phyloP scores from a whole-genome alignment of 1,284 basidiomycete genomes.

The Neolentinus lepideus region DNA sequence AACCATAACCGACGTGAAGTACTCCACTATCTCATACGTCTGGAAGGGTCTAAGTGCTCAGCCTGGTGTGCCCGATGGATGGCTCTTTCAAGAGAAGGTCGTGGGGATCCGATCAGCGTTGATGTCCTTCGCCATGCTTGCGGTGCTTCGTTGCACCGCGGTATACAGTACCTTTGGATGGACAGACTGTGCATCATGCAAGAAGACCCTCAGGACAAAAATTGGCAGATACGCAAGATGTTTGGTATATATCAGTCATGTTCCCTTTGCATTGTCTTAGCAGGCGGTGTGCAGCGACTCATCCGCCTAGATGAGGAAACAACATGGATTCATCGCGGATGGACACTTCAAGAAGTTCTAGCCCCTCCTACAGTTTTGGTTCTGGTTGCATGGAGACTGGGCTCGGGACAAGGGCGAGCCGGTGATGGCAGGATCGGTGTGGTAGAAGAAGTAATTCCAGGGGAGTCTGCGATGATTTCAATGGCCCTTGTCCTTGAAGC shows the following conservation, averaged over 20 bases:
- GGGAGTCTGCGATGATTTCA: slow-evolving; percentile 1
- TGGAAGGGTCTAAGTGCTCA: not conserved
- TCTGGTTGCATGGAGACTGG: slow-evolving; percentile 3
- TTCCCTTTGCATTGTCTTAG: slow-evolving; percentile 7
- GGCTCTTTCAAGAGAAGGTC: slow-evolving; percentile 9
- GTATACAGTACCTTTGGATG: slow-evolving; percentile 8
- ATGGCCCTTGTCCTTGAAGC: slow-evolving; percentile 2
- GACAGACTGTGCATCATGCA: slow-evolving; percentile 10
- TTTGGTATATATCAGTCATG: slow-evolving; percentile 4
- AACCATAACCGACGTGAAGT: not conserved
- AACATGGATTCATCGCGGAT: slow-evolving; percentile 12
- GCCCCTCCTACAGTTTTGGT: not conserved
- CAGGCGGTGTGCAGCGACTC: slow-evolving; percentile 11
- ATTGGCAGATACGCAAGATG: slow-evolving; percentile 9
- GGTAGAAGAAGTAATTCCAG: slow-evolving; percentile 4
- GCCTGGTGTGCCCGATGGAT: not conserved
- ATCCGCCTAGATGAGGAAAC: slow-evolving; percentile 13
- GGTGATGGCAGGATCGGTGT: not conserved
- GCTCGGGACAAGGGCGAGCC: not conserved
- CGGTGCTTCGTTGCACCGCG: slow-evolving; percentile 4
- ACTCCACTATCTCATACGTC: not conserved
- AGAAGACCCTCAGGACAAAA: slow-evolving; percentile 6
- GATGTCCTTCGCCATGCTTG: slow-evolving; percentile 10
- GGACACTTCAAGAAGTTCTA: slow-evolving; percentile 13
- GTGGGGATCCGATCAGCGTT: slow-evolving; percentile 13